These are phyloP conservation scores for Sporothrix brasiliensis DNA, from an alignment of 2,329 filamentous ascomycete species.

Conservation along the genomic window DNA sequence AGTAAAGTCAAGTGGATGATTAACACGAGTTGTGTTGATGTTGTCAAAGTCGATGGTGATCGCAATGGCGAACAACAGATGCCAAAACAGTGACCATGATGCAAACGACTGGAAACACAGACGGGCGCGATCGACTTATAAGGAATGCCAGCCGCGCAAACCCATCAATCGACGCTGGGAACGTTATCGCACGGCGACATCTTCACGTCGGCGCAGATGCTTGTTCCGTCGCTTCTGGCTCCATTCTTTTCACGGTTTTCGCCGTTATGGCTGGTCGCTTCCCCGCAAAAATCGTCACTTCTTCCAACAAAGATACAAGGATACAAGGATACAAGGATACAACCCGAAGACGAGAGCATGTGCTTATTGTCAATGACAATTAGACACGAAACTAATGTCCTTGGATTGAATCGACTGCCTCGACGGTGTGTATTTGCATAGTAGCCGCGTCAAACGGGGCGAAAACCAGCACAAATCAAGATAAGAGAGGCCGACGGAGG, in stretches of 20 bases:
- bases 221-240: too few species aligned
- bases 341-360: background rate
- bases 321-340: background rate
- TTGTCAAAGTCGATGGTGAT: too few species aligned
- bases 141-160: background rate
- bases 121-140: background rate
- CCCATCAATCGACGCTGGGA: too few species aligned
- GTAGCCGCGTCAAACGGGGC: background rate
- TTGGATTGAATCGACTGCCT: too few species aligned
- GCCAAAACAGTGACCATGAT: background rate
- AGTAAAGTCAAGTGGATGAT: too few species aligned
- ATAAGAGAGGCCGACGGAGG: background rate
- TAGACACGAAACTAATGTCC: background rate
- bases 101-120: background rate
- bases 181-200: background rate
- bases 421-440: too few species aligned
- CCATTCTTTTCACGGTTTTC: too few species aligned
- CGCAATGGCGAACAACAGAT: background rate
- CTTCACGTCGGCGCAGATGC: background rate
- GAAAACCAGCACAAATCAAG: background rate
- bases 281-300: slow-evolving; percentile 17
- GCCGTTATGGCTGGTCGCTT: background rate
- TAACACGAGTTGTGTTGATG: too few species aligned
- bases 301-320: background rate
- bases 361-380: slow-evolving; percentile 6